Percentiles rank a stretch among this genome's conserved stretches.
Conservation (phyloP, 2,329 filamentous ascomycete species). For the Fonsecaea nubica region DNA sequence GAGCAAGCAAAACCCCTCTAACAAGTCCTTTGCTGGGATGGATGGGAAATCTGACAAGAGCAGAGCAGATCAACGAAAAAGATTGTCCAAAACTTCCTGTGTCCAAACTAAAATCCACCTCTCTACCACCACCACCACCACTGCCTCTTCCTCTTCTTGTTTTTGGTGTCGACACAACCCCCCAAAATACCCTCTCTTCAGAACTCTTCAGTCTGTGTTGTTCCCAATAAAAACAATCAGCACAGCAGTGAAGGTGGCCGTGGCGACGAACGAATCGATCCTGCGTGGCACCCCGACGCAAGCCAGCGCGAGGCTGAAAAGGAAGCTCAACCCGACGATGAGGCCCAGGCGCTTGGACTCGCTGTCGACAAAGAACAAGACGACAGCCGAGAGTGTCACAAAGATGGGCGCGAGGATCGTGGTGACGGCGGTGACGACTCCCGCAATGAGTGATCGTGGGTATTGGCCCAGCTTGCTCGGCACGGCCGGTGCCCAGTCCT, state of each 20-base stretch:
- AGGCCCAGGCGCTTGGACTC: slow-evolving; percentile 39
- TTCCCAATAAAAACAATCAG: slow-evolving; percentile 27
- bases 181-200: background rate
- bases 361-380: slow-evolving; percentile 42
- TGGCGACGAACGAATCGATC: slow-evolving; percentile 44
- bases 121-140: background rate
- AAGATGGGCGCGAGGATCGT: slow-evolving; percentile 43
- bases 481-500: slow-evolving; percentile 10
- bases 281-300: slow-evolving; percentile 41
- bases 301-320: slow-evolving; percentile 41
- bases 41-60: background rate
- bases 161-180: too few relatives aligned
- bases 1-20: background rate
- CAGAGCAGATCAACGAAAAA: too few relatives aligned
- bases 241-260: slow-evolving; percentile 40
- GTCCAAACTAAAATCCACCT: background rate
- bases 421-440: slow-evolving; percentile 34
- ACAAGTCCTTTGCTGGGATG: background rate
- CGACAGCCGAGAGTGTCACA: slow-evolving; percentile 41
- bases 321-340: slow-evolving; percentile 39
- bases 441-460: slow-evolving; percentile 7
- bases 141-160: too few relatives aligned
- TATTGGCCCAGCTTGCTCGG: slow-evolving; percentile 8
- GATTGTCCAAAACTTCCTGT: background rate
- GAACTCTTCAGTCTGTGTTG: background rate